Conservation (phyloP, 257 asterid genomes). For the Capsicum baccatum region DNA sequence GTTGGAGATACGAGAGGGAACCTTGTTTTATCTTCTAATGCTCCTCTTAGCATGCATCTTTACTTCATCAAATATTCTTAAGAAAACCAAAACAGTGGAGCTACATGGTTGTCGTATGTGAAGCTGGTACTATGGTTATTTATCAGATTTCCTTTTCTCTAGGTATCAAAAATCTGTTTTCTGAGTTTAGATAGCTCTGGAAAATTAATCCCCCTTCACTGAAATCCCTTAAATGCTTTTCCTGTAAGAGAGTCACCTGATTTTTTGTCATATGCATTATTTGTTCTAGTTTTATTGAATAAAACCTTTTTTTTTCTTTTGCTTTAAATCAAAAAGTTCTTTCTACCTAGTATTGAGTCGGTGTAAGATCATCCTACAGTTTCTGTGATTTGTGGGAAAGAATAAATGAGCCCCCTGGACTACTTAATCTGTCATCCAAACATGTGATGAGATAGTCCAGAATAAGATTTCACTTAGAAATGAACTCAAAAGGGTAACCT, state of each 20-base stretch:
- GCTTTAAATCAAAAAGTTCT: neutral
- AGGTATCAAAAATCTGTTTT: neutral
- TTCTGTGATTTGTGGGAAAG: conserved; percentile 9
- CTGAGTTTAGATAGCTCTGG: neutral
- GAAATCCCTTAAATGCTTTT: neutral
- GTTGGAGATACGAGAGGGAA: neutral
- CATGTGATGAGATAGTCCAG: conserved; percentile 7
- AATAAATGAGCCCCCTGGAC: neutral
- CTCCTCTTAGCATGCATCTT: conserved; percentile 14
- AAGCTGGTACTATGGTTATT: conserved; percentile 6
- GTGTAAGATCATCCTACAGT: conserved; percentile 3
- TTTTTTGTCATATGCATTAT: neutral
- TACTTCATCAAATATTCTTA: conserved; percentile 7
- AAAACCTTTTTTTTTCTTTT: neutral
- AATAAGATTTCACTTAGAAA: conserved; percentile 11
- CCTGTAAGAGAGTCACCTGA: neutral
- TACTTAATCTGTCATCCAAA: conserved; percentile 1
- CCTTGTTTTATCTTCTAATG: neutral
- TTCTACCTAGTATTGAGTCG: neutral
- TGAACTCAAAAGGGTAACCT: neutral
- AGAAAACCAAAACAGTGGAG: neutral
- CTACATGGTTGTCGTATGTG: conserved; percentile 11
- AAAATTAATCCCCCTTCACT: conserved; percentile 13
- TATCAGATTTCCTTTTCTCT: neutral
- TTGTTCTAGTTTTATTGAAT: neutral